Evolutionary conservation across 140 eudicot species (phyloP), one percentile per base, ranked within the genome.

Genomic region (Flaveria floridana): DNA sequence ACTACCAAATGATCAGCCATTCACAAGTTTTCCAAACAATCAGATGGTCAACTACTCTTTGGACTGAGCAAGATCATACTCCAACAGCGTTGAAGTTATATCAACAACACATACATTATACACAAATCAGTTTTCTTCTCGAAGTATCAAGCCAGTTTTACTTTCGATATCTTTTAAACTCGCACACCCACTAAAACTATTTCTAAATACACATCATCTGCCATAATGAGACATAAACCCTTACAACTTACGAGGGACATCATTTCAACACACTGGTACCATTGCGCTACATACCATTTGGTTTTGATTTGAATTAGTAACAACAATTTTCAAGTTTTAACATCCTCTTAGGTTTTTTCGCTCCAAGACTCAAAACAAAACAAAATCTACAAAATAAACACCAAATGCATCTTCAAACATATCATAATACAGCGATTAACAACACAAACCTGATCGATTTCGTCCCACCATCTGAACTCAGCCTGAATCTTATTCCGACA

Each of bases 401-500:
- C 0, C 41, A 2, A 44, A 44, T 44, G 7, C 50, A 44, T 44
- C 14, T 8, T 1, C 50, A 44, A 44, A 44, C 50, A 44, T 11
- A 44, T 44, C 50, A 44, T 6, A 13, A 41, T 5, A 26, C 6
- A 47, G 28, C 7, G 13, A 55, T 55, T 46, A 65, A 63, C 67
- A 61, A n/a, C 59, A n/a, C 30, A 48, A 37, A 91, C 97, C 97
- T 91, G 89, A 76, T 89, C 93, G 71, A 91, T 82, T 65, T 91
- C 76, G 19, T 91, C 96, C 96, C 96, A 91, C 97, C 97, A 91
- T 70, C 96, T 77, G 76, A 91, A 91, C 82, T 89, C 91, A 0
- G 97, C 21, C 42, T 89, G 84, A 65, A 86, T 81, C 55, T 89
- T 91, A 78, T 89, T 83, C 1, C 97, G 75, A 52, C 85, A 81